These are phyloP conservation scores for Candida ipomoeae DNA, from an alignment of 805 yeast genomes.

Conservation along the genomic window DNA sequence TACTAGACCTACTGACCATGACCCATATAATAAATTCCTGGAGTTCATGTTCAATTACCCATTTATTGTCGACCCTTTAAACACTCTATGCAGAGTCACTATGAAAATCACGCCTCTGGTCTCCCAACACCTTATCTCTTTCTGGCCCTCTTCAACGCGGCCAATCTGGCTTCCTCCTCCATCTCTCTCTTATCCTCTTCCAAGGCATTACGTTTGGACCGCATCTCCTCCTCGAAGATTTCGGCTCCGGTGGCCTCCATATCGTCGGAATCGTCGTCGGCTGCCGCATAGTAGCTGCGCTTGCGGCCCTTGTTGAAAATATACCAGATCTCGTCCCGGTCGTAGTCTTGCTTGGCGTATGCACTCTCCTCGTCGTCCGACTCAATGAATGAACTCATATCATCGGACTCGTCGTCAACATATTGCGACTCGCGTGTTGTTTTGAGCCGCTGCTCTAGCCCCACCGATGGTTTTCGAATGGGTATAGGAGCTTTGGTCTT, in stretches of 20 bases:
- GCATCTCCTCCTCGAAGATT: conserved; percentile 74
- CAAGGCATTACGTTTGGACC: conserved; percentile 64
- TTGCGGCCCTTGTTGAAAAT: conserved; percentile 67
- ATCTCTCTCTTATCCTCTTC: conserved; percentile 74
- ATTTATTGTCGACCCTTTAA: no score
- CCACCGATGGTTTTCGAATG: conserved; percentile 55
- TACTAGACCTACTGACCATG: no score
- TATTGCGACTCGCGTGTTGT: conserved; percentile 16
- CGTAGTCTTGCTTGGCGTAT: conserved; percentile 48
- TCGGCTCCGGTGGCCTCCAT: conserved; percentile 97
- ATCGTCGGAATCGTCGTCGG: conserved; percentile 51
- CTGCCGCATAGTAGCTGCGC: conserved; percentile 45
- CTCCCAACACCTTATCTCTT: background rate
- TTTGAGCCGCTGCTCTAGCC: conserved; percentile 42
- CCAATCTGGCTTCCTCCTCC: conserved; percentile 48
- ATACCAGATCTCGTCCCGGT: conserved; percentile 86
- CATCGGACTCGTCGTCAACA: conserved; percentile 43
- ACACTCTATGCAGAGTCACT: background rate
- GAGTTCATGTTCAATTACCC: no score
- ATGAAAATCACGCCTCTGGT: background rate
- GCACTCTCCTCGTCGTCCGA: conserved; percentile 27
- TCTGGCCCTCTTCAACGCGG: conserved; percentile 38
- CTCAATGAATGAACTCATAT: conserved; percentile 54
- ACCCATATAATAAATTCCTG: no score
- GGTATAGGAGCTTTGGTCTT: conserved; percentile 30